A percentile compares a stretch with the other conserved stretches of the same genome.
phyloP scores from a whole-genome alignment of 2,329 filamentous ascomycete genomes.

The Hypomyces rosellus region DNA sequence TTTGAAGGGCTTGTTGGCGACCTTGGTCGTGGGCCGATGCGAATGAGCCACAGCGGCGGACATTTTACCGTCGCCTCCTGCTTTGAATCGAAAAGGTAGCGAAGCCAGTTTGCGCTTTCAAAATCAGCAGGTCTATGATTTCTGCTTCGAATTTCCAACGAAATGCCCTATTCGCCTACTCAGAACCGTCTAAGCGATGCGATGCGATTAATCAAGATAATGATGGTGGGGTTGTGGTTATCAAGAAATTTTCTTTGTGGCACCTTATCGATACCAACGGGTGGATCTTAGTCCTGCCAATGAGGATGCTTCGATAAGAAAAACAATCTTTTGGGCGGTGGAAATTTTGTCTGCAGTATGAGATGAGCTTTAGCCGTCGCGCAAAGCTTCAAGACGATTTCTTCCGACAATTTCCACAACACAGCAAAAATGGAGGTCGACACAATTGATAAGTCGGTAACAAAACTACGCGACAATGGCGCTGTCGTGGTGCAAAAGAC shows the following conservation, averaged over 20 bases:
- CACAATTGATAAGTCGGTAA: slow-evolving; percentile 28
- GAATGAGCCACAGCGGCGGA: slow-evolving; percentile 66
- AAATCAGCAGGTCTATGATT: too few relatives aligned
- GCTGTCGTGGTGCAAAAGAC: slow-evolving; percentile 39
- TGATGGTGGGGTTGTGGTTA: slow-evolving; percentile 33
- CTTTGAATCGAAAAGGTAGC: slow-evolving; percentile 83
- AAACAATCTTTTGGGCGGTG: slow-evolving; percentile 18
- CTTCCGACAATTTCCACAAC: slow-evolving; percentile 11
- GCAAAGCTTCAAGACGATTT: background rate
- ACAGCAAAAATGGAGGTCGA: slow-evolving; percentile 32
- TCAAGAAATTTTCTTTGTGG: slow-evolving; percentile 33
- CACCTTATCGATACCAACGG: slow-evolving; percentile 28
- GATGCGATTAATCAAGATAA: slow-evolving; percentile 14
- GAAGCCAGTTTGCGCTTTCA: slow-evolving; percentile 52
- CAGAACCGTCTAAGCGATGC: background rate
- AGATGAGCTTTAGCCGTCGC: slow-evolving; percentile 1
- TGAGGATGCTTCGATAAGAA: slow-evolving; percentile 21
- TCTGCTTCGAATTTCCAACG: background rate
- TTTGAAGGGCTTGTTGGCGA: slow-evolving; percentile 85
- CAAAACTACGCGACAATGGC: slow-evolving; percentile 43
- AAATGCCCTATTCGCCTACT: too few relatives aligned
- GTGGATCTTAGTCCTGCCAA: slow-evolving; percentile 16
- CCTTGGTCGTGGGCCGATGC: slow-evolving; percentile 89
- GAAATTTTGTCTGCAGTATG: slow-evolving; percentile 29
- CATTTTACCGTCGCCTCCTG: slow-evolving; percentile 68